Evolutionary conservation across 2,329 filamentous ascomycete species (phyloP), one percentile per base, ranked within the genome.

Genomic region (Chaetomium olivaceum): DNA sequence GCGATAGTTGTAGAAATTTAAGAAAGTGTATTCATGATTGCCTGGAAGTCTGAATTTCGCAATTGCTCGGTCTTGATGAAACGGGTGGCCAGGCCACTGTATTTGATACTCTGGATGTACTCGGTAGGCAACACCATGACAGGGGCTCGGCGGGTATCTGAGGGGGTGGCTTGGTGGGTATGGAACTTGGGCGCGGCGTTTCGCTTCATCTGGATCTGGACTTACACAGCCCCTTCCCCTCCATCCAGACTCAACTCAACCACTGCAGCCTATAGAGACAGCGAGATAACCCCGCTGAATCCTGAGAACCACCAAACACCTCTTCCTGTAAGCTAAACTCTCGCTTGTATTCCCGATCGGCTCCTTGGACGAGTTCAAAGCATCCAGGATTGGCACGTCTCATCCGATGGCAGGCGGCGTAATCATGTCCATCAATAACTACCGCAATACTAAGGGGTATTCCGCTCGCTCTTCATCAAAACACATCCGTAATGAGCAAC

Each of bases 401-500:
- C 48, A 51, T 27, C 48, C 11, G 23, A 51, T 4, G 12, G 12
- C 23, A 51, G 21, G 23, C 48, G 23, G 23, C 6, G 48, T 6
- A 51, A 25, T 23, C 48, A 27, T 25, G 48, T 25, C 23, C 48
- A 51, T 51, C 48, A 51, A 51, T 51, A 43, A 43, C 39, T 51
- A 57, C 31, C 23, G 33, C n/a, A 21, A 23, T 57, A 57, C 33
- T 21, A 57, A 39, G 31, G 54, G 54, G 54, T 57, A 57, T 57
- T 57, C 54, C 31, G 51, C 51, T 54, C 51, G 51, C 23, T 27
- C 51, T 54, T 54, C 51, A 51, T 9, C 5, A 48, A 48, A 48
- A 51, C 21, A 50, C 11, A 27, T 51, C 39, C 48, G 48, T 51
- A 6, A 25, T 23, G 23, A 52, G 51, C 19, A 54, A 31, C 51